Evolutionary conservation across 2,329 filamentous ascomycete species (phyloP), one percentile per base, ranked within the genome.

Genomic region (Pleomassaria siparia): DNA sequence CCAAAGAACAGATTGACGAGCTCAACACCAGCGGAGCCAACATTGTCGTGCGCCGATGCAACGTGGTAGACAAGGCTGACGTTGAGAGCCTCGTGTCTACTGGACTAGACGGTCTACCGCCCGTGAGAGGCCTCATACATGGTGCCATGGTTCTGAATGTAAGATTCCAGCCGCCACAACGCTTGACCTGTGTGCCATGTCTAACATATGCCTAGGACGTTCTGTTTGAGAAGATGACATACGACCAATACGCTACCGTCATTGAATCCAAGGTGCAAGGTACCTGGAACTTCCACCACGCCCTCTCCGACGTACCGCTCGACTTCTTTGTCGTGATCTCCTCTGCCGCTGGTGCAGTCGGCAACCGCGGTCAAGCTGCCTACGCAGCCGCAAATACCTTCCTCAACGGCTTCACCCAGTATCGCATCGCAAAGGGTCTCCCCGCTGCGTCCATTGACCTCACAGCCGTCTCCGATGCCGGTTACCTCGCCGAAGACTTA

Each of bases 341-440:
- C 1, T 72, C 67, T 0, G 49, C 60, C 16, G 54, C 57, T 9
- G 55, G 46, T 13, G 53, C 62, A 22, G 33, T 58, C 22, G 66
- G 66, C 4, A 62, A 60, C 22, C 47, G 47, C 39, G 70, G 70
- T 1, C 78, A 81, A 50, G 55, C 68, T 7, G 74, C 70, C 44
- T 80, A 80, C 46, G 58, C 64, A 0, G 74, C 76, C 0, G 76
- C 73, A 2, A 78, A 79, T 51, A 57, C 55, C 2, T 68, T 67
- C 48, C 59, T 67, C 13, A 58, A 68, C 35, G 59, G 52, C 16
- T 61, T 66, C 21, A 53, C 60, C 1, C 58, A 60, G 39, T 55
- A 61, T 18, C 54, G 55, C 2, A 46, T 49, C n/a, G 15, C 45
- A 1, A 50, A 49, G 15, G 62, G 63, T 15, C 44, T 63, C 15